These are phyloP conservation scores for Nicotiana tabacum DNA, from an alignment of 257 asterid genomes.

Conservation along the genomic window DNA sequence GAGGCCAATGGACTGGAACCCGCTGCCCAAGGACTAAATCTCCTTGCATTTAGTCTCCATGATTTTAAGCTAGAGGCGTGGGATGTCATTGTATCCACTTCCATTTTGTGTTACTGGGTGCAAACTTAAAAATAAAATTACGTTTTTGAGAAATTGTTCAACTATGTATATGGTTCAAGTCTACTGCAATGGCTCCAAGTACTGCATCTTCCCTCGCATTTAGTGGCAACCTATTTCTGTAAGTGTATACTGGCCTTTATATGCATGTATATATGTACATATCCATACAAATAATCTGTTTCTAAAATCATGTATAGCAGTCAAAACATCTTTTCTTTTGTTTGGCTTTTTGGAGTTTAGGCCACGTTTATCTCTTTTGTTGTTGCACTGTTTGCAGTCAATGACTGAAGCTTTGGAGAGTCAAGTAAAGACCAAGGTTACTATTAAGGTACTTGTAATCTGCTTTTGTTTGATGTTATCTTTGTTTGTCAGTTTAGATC, in stretches of 20 bases:
- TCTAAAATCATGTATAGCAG: background rate
- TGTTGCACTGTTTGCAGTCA: conserved; percentile 41
- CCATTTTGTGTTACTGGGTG: background rate
- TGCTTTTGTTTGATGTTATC: background rate
- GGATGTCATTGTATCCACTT: background rate
- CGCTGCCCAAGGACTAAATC: background rate
- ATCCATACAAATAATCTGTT: background rate
- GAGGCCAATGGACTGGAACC: background rate
- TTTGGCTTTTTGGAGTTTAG: background rate
- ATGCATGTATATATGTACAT: background rate
- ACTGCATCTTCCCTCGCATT: background rate
- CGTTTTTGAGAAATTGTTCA: background rate
- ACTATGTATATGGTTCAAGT: background rate
- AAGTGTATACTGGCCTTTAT: background rate
- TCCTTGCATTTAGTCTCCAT: background rate
- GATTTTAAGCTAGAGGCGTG: background rate
- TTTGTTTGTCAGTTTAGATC: background rate
- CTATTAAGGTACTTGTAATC: conserved; percentile 48
- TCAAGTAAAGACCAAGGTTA: conserved; percentile 74
- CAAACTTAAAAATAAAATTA: background rate
- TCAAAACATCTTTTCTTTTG: background rate
- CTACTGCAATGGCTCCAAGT: background rate
- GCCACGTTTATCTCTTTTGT: background rate
- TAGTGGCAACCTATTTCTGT: background rate
- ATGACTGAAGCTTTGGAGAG: conserved; percentile 78